These are phyloP conservation scores for Apiospora hydei DNA, from an alignment of 2,329 filamentous ascomycete species.

Conservation along the genomic window DNA sequence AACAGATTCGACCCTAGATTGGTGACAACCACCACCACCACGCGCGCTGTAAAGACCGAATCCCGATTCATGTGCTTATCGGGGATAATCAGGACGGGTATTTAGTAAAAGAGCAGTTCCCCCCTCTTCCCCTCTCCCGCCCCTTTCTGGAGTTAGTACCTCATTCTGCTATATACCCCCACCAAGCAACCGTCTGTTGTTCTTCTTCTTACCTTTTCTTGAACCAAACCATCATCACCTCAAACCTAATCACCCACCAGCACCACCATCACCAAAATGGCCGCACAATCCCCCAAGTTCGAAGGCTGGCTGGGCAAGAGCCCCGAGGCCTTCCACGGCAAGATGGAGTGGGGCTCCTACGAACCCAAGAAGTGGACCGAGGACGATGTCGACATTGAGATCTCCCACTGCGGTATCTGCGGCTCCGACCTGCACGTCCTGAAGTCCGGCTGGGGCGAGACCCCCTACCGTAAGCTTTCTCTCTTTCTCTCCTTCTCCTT, in stretches of 20 bases:
- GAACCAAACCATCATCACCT: not conserved
- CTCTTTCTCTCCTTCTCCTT: no score
- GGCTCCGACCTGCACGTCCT: constrained; percentile 51
- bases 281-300: constrained; percentile 46
- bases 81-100: constrained; percentile 12
- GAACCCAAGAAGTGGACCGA: constrained; percentile 69
- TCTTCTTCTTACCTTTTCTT: not conserved
- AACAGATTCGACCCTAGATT: constrained; percentile 14
- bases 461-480: constrained; percentile 26
- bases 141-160: not conserved
- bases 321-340: constrained; percentile 49
- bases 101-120: constrained; percentile 6
- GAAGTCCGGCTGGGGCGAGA: constrained; percentile 27
- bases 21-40: not conserved
- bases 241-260: not conserved
- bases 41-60: not conserved
- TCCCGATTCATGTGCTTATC: not conserved
- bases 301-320: constrained; percentile 55
- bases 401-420: constrained; percentile 70
- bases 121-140: not conserved
- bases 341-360: constrained; percentile 61
- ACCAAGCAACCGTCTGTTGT: not conserved
- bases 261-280: constrained; percentile 8
- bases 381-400: constrained; percentile 67
- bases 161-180: not conserved